Conservation (phyloP, 192 early-diverging fungal species). For the Backusella tarrabulga region DNA sequence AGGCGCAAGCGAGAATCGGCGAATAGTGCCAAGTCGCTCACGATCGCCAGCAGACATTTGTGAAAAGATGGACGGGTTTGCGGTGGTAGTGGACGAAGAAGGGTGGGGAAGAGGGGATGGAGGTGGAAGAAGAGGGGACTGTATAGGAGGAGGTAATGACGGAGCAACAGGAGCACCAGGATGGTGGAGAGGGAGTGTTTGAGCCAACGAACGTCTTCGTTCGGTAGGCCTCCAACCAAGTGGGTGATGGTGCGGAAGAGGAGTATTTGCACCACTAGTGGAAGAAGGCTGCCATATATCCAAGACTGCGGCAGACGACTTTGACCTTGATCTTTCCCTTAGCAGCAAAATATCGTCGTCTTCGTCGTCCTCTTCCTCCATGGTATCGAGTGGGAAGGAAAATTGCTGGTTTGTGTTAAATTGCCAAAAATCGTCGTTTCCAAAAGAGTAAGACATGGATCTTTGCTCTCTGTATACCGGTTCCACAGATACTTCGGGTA, state of each 20-base stretch:
- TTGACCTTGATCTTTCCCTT: conserved; percentile 53
- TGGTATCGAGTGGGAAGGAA: conserved; percentile 8
- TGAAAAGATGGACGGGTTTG: background rate
- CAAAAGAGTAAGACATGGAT: conserved; percentile 57
- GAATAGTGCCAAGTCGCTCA: conserved; percentile 27
- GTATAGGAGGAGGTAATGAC: background rate
- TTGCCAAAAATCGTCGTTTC: conserved; percentile 34
- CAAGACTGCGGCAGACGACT: conserved; percentile 68
- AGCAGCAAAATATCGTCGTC: conserved; percentile 35
- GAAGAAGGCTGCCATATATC: conserved; percentile 25
- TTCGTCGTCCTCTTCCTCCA: conserved; percentile 32
- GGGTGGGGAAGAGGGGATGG: background rate
- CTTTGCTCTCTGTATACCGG: conserved; percentile 47
- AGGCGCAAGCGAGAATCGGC: conserved; percentile 11
- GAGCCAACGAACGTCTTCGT: background rate
- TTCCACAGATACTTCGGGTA: conserved; percentile 38
- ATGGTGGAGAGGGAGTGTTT: background rate
- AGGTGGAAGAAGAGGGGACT: conserved; percentile 3
- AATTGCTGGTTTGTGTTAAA: conserved; percentile 23
- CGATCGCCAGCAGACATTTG: conserved; percentile 24
- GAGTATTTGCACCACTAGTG: background rate
- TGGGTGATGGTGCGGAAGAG: background rate
- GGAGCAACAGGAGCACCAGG: background rate
- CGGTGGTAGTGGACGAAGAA: background rate
- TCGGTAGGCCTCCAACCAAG: background rate